Evolutionary conservation across 2,329 filamentous ascomycete species (phyloP).

Genomic region (Penicillium sp.): DNA sequence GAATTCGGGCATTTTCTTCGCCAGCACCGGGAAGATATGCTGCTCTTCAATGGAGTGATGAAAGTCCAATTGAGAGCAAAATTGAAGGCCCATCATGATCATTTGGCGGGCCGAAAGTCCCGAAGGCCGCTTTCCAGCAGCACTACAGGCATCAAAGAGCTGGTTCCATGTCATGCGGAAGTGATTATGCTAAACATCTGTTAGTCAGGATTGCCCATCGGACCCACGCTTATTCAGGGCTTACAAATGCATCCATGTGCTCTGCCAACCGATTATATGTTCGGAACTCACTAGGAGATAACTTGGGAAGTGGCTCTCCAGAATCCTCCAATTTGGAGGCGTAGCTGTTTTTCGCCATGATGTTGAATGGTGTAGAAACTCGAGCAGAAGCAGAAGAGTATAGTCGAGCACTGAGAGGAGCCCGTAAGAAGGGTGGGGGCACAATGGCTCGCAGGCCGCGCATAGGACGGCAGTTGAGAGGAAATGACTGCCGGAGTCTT

Average conservation of each 20-base stretch:
- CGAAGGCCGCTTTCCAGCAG: conserved; percentile 56
- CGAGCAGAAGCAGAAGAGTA: neutral
- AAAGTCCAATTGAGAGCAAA: conserved; percentile 67
- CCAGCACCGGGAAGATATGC: conserved; percentile 77
- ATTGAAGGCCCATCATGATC: conserved; percentile 66
- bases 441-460: conserved; percentile 5
- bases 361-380: neutral
- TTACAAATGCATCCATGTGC: conserved; percentile 71
- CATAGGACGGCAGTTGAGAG: conserved; percentile 21
- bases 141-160: conserved; percentile 65
- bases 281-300: conserved; percentile 66
- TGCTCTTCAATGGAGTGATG: conserved; percentile 85
- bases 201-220: conserved; percentile 9
- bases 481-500: conserved; percentile 12
- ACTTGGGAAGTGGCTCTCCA: conserved; percentile 53
- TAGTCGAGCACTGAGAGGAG: conserved; percentile 2
- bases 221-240: conserved; percentile 23
- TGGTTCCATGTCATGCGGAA: conserved; percentile 74
- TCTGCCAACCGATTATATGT: conserved; percentile 73
- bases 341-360: conserved; percentile 8
- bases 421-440: conserved; percentile 6
- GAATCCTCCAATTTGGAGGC: neutral
- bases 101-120: conserved; percentile 69
- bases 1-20: conserved; percentile 77
- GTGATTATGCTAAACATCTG: conserved; percentile 63